phyloP scores from a whole-genome alignment of 805 yeast species.

The Candida endomychidarum region DNA sequence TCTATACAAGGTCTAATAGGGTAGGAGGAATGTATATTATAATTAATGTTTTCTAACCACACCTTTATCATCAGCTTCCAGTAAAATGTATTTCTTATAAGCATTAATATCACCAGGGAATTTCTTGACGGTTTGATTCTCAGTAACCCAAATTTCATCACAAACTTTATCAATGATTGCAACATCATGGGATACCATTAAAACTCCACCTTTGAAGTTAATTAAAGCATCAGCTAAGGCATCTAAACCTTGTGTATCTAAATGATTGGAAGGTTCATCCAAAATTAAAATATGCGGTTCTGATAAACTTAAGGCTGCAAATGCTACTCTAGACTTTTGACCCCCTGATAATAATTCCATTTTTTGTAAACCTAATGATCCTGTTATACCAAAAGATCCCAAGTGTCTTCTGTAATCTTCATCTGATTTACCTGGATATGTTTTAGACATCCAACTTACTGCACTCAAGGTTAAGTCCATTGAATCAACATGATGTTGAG shows the following conservation, averaged over 20 bases:
- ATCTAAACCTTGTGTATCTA: slow-evolving; percentile 97
- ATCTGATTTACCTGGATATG: slow-evolving; percentile 90
- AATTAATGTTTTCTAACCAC: slow-evolving; percentile 83
- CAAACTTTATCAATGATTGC: slow-evolving; percentile 85
- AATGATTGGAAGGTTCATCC: slow-evolving; percentile 98
- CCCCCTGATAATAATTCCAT: slow-evolving; percentile 93
- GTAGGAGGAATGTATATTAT: too few species aligned
- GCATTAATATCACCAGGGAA: slow-evolving; percentile 83
- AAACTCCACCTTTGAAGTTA: slow-evolving; percentile 89
- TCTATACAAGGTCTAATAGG: too few species aligned
- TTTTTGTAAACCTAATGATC: slow-evolving; percentile 87
- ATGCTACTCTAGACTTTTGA: slow-evolving; percentile 97
- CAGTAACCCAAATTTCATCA: slow-evolving; percentile 95
- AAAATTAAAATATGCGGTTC: slow-evolving; percentile 89
- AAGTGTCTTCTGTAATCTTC: slow-evolving; percentile 96
- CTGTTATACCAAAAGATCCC: slow-evolving; percentile 97
- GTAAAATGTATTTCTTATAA: slow-evolving; percentile 84
- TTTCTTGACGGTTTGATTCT: slow-evolving; percentile 73
- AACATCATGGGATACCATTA: slow-evolving; percentile 98
- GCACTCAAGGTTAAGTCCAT: slow-evolving; percentile 87
- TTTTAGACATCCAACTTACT: slow-evolving; percentile 88
- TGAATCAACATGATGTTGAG: slow-evolving; percentile 98
- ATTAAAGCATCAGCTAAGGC: slow-evolving; percentile 89
- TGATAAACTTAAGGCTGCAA: slow-evolving; percentile 87
- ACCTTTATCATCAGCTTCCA: slow-evolving; percentile 77